Base-by-base conservation (phyloP, 2,329 filamentous ascomycete genomes). In the Pochonia chlamydosporia region DNA sequence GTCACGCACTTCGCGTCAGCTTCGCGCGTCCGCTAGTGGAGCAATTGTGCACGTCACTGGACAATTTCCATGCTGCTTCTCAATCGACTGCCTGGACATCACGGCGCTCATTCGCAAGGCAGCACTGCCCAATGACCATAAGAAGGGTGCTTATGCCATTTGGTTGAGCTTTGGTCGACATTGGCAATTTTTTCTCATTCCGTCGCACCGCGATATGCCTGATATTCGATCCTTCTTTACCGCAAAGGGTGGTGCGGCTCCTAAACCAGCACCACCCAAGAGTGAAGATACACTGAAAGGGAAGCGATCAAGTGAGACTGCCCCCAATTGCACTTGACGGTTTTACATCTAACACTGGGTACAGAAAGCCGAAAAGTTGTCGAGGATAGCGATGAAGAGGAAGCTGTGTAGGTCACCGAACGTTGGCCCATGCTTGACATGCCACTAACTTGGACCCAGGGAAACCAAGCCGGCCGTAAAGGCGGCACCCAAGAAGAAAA, bases 191-290 rank as follows among this genome's bases (percentile, higher is more conserved):
- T 37, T 24, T 25, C 44, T 49, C 37, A 39, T 26, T 5, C 26
- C 7, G 20, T 16, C 20, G 9, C 35, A 4, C 13, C 3, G 21
- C 47, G 52, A 51, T 52, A 95, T 96, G 90, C 82, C 90, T 53
- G 92, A 97, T 68, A 97, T 96, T 60, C 80, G 91, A 61, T 89
- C 77, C 58, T 97, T 96, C 69, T 96, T 97, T 72, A 83, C 85
- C 47, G 82, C 86, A 51, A 90, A 90, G 65, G 76, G 78, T 53
- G 73, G 77, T 56, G 70, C 76, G 39, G 70, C 77, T 14, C 67
- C 74, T 41, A 74, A 78, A 56, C 68, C 72, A 30, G 57, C 67
- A 10, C 56, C 68, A 3, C 75, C 73, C 61, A 73, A 75, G 59
- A 62, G 62, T 35, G 72, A 73, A 48, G 68, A 70, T 43, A 55